A percentile compares a stretch with the other conserved stretches of the same genome.
Conservation (phyloP, 2,329 filamentous ascomycete species). For the Coleophoma cylindrospora region DNA sequence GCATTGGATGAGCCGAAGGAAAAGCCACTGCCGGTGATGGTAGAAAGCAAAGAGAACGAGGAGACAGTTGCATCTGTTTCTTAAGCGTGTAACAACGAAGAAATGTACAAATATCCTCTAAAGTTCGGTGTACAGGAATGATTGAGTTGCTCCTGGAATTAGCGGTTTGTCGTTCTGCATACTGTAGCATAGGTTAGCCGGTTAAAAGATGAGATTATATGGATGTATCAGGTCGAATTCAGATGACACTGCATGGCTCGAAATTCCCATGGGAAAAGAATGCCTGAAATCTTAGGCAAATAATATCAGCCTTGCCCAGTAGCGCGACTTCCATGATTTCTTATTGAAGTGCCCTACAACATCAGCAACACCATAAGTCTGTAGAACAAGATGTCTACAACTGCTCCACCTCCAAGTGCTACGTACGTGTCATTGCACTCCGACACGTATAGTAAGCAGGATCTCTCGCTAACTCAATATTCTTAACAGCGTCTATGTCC, state of each 20-base stretch:
- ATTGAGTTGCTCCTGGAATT: not conserved
- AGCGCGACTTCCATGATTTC: too few species aligned
- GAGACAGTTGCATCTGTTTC: not conserved
- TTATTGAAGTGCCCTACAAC: not conserved
- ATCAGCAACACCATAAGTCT: not conserved
- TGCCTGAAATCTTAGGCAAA: too few species aligned
- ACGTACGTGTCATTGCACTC: slow-evolving; percentile 73
- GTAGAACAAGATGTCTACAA: not conserved
- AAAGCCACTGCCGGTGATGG: not conserved
- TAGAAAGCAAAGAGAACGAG: not conserved
- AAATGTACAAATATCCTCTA: not conserved
- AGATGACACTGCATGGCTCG: too few species aligned
- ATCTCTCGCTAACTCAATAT: slow-evolving; percentile 11
- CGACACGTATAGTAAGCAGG: slow-evolving; percentile 44
- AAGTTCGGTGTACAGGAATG: not conserved
- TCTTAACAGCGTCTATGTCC: slow-evolving; percentile 55
- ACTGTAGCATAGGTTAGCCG: too few species aligned
- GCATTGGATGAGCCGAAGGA: slow-evolving; percentile 40
- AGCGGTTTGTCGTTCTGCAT: too few species aligned
- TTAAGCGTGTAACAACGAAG: slow-evolving; percentile 30
- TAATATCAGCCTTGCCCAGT: too few species aligned
- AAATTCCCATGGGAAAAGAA: too few species aligned
- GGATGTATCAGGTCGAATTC: too few species aligned
- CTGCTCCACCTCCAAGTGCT: slow-evolving; percentile 40
- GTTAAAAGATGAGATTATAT: too few species aligned